A percentile compares a stretch with the other conserved stretches of the same genome.
Evolutionary conservation across 192 early-diverging fungal species (phyloP).

Genomic region (Geosiphon pyriformis): DNA sequence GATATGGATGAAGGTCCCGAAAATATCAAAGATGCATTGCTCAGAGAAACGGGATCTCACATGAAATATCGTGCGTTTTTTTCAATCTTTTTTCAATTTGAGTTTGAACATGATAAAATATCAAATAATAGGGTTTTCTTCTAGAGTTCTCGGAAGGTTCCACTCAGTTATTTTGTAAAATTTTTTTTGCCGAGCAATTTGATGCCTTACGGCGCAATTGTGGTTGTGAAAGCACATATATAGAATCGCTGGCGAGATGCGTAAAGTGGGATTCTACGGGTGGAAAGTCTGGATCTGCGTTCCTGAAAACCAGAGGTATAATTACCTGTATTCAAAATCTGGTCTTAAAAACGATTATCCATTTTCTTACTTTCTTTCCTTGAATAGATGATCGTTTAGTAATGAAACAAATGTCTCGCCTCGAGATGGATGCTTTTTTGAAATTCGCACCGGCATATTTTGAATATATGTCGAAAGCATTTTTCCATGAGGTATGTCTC

Average conservation of each 20-base stretch:
- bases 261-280: slow-evolving; percentile 77
- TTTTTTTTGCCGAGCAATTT: slow-evolving; percentile 91
- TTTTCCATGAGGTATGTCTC: slow-evolving; percentile 15
- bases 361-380: not conserved
- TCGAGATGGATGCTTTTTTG: slow-evolving; percentile 82
- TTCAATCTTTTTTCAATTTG: not conserved
- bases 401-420: slow-evolving; percentile 81
- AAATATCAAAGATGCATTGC: slow-evolving; percentile 56
- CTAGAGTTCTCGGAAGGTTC: slow-evolving; percentile 67
- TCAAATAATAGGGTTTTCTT: not conserved
- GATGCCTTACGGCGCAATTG: slow-evolving; percentile 80
- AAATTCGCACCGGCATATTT: slow-evolving; percentile 92
- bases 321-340: slow-evolving; percentile 7
- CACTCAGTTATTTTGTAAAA: slow-evolving; percentile 80
- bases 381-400: slow-evolving; percentile 77
- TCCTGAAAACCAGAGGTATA: slow-evolving; percentile 75
- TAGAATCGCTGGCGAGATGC: slow-evolving; percentile 85
- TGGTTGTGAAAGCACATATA: slow-evolving; percentile 76
- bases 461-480: slow-evolving; percentile 73
- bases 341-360: slow-evolving; percentile 8
- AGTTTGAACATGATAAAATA: not conserved
- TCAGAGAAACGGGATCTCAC: slow-evolving; percentile 65
- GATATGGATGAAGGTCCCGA: slow-evolving; percentile 34
- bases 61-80: slow-evolving; percentile 62
- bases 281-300: slow-evolving; percentile 89